phyloP scores from a whole-genome alignment of 2,329 filamentous ascomycete species.

The Teratosphaeria destructans region DNA sequence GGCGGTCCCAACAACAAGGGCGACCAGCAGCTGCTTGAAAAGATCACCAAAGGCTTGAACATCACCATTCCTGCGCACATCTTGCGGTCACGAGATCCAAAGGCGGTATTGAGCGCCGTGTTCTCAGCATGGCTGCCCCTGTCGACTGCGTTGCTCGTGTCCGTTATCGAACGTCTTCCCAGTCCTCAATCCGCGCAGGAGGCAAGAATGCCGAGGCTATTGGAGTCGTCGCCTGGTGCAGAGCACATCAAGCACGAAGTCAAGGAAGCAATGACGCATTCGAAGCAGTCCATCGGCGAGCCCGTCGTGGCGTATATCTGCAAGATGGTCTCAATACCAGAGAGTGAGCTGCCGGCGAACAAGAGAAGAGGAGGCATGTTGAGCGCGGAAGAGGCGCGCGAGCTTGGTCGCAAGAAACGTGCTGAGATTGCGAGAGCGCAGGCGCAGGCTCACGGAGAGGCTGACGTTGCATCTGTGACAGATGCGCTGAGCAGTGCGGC shows the following conservation, averaged over 20 bases:
- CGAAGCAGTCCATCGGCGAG: slow-evolving; percentile 58
- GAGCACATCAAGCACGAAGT: slow-evolving; percentile 58
- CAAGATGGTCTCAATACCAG: slow-evolving; percentile 93
- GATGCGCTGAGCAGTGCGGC: slow-evolving; percentile 51
- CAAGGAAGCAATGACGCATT: slow-evolving; percentile 71
- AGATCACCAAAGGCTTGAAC: slow-evolving; percentile 85
- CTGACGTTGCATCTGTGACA: slow-evolving; percentile 47
- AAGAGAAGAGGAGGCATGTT: slow-evolving; percentile 62
- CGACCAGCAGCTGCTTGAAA: slow-evolving; percentile 73
- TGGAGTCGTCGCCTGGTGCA: slow-evolving; percentile 69
- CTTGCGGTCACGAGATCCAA: slow-evolving; percentile 70
- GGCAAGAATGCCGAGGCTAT: slow-evolving; percentile 64
- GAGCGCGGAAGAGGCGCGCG: slow-evolving; percentile 80
- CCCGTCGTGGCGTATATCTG: slow-evolving; percentile 92
- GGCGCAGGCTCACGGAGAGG: slow-evolving; percentile 41
- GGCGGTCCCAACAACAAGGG: slow-evolving; percentile 75
- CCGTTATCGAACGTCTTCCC: slow-evolving; percentile 84
- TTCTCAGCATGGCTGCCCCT: slow-evolving; percentile 87
- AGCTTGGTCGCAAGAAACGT: slow-evolving; percentile 77
- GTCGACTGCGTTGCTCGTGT: slow-evolving; percentile 84
- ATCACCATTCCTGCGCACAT: slow-evolving; percentile 79
- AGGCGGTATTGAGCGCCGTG: slow-evolving; percentile 71
- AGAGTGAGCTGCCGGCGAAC: slow-evolving; percentile 83
- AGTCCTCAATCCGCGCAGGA: slow-evolving; percentile 73
- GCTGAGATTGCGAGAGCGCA: slow-evolving; percentile 78